Percentiles rank a stretch among this genome's conserved stretches.
phyloP scores from a whole-genome alignment of 148 eudicot genomes.

The Cornus kousa region DNA sequence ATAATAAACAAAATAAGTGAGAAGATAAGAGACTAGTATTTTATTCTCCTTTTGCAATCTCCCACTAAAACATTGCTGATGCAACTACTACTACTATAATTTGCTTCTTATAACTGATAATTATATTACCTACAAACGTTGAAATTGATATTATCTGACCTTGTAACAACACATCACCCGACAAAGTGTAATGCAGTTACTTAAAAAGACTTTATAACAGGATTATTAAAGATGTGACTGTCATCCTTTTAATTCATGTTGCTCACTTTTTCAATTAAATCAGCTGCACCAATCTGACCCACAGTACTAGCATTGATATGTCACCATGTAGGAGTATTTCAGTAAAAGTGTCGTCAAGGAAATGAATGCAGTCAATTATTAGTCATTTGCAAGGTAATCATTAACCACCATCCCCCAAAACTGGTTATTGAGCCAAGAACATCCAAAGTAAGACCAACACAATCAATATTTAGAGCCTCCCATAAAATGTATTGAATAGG shows the following conservation, averaged over 20 bases:
- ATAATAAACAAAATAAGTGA: not conserved
- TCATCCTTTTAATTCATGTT: not conserved
- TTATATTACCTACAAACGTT: no score
- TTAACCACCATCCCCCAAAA: not conserved
- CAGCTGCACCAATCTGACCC: not conserved
- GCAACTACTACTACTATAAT: no score
- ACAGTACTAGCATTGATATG: not conserved
- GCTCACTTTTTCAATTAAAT: not conserved
- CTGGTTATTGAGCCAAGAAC: not conserved
- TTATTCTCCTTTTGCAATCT: not conserved
- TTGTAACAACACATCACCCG: not conserved
- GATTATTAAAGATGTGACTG: not conserved
- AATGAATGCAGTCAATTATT: not conserved
- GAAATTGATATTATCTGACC: no score
- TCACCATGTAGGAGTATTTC: not conserved
- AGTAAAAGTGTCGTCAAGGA: not conserved
- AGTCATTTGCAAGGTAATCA: not conserved
- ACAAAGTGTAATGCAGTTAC: not conserved
- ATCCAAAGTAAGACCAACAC: not conserved
- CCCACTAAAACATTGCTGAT: not conserved
- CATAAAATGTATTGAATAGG: not conserved
- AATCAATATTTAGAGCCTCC: not conserved
- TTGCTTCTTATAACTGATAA: not conserved
- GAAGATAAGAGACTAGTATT: not conserved
- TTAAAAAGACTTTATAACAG: no score